These are phyloP conservation scores for Neurospora sp. DNA, from an alignment of 495 filamentous ascomycete species.

Conservation along the genomic window DNA sequence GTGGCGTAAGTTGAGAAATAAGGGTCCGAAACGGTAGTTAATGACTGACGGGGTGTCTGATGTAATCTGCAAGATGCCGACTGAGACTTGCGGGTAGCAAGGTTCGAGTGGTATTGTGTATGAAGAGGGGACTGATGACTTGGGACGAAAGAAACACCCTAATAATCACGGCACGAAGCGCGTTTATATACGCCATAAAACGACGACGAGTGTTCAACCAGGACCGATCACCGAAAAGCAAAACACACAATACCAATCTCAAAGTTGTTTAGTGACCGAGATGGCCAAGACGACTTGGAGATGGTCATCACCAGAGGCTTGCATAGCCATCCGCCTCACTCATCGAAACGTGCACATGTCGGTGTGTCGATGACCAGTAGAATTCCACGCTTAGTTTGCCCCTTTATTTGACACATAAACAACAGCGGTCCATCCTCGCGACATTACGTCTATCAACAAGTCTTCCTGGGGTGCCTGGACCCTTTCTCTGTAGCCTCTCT, in stretches of 20 bases:
- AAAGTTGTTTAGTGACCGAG: background rate
- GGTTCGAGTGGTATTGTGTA: background rate
- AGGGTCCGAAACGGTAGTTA: background rate
- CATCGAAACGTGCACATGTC: background rate
- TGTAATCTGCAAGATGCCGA: background rate
- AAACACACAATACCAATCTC: background rate
- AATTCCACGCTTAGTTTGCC: background rate
- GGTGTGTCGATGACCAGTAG: background rate
- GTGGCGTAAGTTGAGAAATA: background rate
- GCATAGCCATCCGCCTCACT: background rate
- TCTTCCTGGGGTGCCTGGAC: background rate
- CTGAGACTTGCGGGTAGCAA: background rate
- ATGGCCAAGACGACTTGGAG: background rate
- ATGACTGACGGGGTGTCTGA: background rate
- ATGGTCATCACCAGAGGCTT: background rate
- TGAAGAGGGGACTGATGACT: background rate
- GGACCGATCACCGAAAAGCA: background rate
- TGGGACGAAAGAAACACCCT: background rate
- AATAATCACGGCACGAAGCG: background rate
- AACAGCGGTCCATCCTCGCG: background rate
- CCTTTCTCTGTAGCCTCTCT: background rate
- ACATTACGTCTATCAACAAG: background rate
- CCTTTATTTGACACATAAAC: background rate
- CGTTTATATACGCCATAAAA: background rate
- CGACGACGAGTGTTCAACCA: background rate